Percentiles rank a stretch among this genome's conserved stretches.
phyloP scores from a whole-genome alignment of 495 filamentous ascomycete species.

The Aspergillus campestris region DNA sequence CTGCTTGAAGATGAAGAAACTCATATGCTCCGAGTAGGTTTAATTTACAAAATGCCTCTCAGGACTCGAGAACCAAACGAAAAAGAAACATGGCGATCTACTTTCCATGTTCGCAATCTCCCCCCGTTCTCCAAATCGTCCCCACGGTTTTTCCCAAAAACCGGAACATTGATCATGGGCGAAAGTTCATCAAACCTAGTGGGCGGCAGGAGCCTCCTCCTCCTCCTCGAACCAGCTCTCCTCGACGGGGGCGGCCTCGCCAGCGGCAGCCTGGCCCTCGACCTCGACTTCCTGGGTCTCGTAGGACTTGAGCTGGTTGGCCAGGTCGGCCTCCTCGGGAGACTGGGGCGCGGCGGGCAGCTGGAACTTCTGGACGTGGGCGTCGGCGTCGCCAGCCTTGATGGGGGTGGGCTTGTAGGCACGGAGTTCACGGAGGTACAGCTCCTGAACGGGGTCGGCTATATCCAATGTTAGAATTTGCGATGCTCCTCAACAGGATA shows the following conservation, averaged over 20 bases:
- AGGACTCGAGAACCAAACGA: slow-evolving; percentile 27
- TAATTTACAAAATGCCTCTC: slow-evolving; percentile 38
- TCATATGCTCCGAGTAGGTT: slow-evolving; percentile 34
- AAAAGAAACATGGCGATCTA: slow-evolving; percentile 19
- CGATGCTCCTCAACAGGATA: too few species aligned
- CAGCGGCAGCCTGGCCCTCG: slow-evolving; percentile 66
- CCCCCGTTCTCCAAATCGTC: slow-evolving; percentile 22
- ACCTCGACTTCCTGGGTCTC: slow-evolving; percentile 88
- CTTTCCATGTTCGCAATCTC: slow-evolving; percentile 14
- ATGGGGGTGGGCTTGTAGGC: slow-evolving; percentile 78
- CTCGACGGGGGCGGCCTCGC: slow-evolving; percentile 49
- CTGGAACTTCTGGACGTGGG: slow-evolving; percentile 82
- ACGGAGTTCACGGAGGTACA: slow-evolving; percentile 92
- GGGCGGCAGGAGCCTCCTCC: slow-evolving; percentile 42
- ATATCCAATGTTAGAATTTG: slow-evolving; percentile 12
- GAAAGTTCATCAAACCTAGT: slow-evolving; percentile 25
- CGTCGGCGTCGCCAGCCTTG: slow-evolving; percentile 81
- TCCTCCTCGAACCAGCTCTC: slow-evolving; percentile 69
- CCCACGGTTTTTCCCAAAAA: not conserved
- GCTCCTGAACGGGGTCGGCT: slow-evolving; percentile 95
- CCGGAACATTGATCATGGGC: too few species aligned
- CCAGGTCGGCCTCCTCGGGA: slow-evolving; percentile 87
- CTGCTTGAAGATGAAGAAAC: slow-evolving; percentile 12
- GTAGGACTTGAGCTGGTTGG: slow-evolving; percentile 84
- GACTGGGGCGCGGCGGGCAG: slow-evolving; percentile 70